Evolutionary conservation across 768 basidiomycete species (phyloP).

Genomic region (Suillus decipiens): DNA sequence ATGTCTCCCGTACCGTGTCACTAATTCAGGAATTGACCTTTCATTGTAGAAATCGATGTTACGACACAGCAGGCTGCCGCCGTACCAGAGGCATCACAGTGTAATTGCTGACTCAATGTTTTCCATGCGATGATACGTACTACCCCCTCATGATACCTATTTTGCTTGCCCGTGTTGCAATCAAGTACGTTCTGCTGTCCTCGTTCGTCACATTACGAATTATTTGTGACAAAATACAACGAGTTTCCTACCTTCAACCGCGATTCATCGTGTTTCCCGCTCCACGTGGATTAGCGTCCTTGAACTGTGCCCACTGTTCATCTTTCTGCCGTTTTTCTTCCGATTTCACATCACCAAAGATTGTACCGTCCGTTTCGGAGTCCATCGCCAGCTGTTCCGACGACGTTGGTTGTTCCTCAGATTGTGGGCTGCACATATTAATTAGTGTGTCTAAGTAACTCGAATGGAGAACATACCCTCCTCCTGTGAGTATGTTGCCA

Average conservation of each 20-base stretch:
- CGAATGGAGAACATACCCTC: constrained; percentile 61
- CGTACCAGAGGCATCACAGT: constrained; percentile 85
- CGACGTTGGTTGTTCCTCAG: constrained; percentile 65
- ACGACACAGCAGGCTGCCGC: constrained; percentile 67
- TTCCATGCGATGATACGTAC: constrained; percentile 5
- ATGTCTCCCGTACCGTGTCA: constrained; percentile 16
- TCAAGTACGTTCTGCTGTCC: constrained; percentile 20
- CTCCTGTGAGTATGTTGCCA: constrained; percentile 86
- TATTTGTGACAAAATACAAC: constrained; percentile 4
- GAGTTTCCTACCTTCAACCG: constrained; percentile 49
- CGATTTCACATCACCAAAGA: constrained; percentile 60
- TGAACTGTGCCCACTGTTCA: constrained; percentile 89
- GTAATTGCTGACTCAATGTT: constrained; percentile 61
- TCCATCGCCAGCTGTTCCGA: constrained; percentile 79
- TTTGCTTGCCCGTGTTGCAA: constrained; percentile 24
- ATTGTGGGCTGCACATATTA: constrained; percentile 53
- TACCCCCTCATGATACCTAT: constrained; percentile 21
- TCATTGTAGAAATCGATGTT: constrained; percentile 82
- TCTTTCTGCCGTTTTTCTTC: constrained; percentile 84
- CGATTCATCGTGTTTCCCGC: constrained; percentile 98
- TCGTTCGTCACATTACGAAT: constrained; percentile 5
- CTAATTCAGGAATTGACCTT: constrained; percentile 12
- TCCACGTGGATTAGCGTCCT: constrained; percentile 82
- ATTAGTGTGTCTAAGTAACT: constrained; percentile 2
- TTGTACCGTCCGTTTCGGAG: constrained; percentile 83